Evolutionary conservation across 345 rosid species (phyloP).

Genomic region (Conringia planisiliqua): DNA sequence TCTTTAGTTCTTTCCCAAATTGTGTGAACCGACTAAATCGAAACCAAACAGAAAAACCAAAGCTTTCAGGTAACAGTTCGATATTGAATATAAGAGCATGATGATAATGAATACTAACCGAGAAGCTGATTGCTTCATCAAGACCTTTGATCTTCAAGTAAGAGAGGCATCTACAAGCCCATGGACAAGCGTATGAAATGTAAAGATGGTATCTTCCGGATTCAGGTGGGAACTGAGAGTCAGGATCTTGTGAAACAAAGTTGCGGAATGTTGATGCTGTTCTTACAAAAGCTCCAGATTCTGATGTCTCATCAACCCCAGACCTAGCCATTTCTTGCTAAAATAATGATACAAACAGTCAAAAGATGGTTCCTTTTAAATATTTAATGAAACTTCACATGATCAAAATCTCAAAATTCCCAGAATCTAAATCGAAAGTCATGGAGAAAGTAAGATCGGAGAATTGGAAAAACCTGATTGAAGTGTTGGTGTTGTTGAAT

Average conservation of each 20-base stretch:
- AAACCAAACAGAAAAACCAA: slow-evolving; percentile 1
- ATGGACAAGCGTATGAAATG: slow-evolving; percentile 90
- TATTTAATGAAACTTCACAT: background rate
- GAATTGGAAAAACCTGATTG: slow-evolving; percentile 4
- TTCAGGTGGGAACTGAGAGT: slow-evolving; percentile 67
- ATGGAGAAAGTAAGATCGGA: background rate
- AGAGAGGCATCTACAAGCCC: slow-evolving; percentile 92
- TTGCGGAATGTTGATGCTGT: slow-evolving; percentile 81
- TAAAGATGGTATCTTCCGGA: slow-evolving; percentile 92
- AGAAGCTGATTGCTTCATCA: slow-evolving; percentile 63
- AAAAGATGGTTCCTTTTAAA: background rate
- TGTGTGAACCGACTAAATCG: slow-evolving; percentile 62
- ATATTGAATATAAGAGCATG: background rate
- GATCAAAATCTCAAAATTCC: background rate
- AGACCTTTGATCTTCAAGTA: slow-evolving; percentile 83
- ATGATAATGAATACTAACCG: slow-evolving; percentile 40
- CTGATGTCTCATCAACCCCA: slow-evolving; percentile 71
- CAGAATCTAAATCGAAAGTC: background rate
- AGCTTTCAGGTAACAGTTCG: background rate
- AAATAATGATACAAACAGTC: background rate
- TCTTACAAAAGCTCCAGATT: slow-evolving; percentile 71
- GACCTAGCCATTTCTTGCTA: slow-evolving; percentile 60
- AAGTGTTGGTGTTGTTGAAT: slow-evolving; percentile 4
- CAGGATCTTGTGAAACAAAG: slow-evolving; percentile 53
- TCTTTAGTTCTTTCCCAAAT: slow-evolving; percentile 86